Base-by-base conservation (phyloP, 1,284 basidiomycete genomes). In the Taiwanofungus camphoratus region DNA sequence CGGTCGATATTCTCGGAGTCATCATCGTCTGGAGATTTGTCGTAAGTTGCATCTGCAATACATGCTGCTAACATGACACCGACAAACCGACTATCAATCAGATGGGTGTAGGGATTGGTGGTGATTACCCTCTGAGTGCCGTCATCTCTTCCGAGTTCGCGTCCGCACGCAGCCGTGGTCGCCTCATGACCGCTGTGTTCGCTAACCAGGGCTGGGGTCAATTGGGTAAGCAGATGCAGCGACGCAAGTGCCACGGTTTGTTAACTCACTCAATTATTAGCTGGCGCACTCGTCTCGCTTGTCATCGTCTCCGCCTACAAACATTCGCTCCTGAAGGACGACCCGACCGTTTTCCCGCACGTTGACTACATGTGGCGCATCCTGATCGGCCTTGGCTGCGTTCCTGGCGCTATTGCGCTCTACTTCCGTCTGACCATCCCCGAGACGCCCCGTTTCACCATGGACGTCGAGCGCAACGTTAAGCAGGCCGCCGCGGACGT, bases 401-500 rank as follows among this genome's bases (percentile, higher is more conserved):
- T 88, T 26, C 85, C 85, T 4, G 82, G 73, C 44, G 68, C 69
- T 23, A 59, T 82, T 39, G 83, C 83, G 5, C 73, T 87, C 33
- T 87, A 86, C 66, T 85, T 83, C 73, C 83, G 85, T 52, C 72
- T 88, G 13, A 85, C 82, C 18, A 83, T 87, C 49, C 82, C 83
- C 5, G 84, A 87, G 61, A 86, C 83, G 0, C 79, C 88, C 27
- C 86, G 89, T 53, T 94, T 87, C 74, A 92, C 88, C 46, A 88
- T 92, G 81, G 89, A 92, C 67, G 78, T 92, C 53, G 87, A 92
- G 67, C 80, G 87, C 48, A 88, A 92, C 65, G 74, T 91, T 49
- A 70, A 77, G 54, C 82, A 85, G 57, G 87, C 87, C 8, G 57
- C 77, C 11, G 66, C 73, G 41, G 85, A 89, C 59, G 82, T 85